Conservation (phyloP, 805 yeast species). For the Lipomyces kockii region DNA sequence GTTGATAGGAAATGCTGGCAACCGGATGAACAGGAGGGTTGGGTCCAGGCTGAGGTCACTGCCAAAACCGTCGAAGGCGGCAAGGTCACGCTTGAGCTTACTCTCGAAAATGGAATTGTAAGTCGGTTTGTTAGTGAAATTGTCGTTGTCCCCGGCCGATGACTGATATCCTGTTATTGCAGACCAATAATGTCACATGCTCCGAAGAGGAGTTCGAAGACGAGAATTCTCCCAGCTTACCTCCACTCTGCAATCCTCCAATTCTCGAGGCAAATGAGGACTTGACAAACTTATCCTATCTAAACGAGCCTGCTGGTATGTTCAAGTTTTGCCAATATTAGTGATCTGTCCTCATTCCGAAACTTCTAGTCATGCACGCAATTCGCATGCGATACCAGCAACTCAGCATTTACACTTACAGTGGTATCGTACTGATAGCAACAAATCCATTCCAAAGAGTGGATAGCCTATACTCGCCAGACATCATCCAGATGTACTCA, state of each 20-base stretch:
- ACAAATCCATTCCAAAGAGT: constrained; percentile 93
- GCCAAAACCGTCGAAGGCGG: constrained; percentile 50
- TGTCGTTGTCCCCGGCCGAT: background rate
- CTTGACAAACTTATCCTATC: constrained; percentile 84
- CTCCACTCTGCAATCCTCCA: constrained; percentile 88
- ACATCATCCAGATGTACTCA: constrained; percentile 92
- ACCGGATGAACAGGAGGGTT: constrained; percentile 72
- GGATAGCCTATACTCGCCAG: constrained; percentile 88
- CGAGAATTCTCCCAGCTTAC: constrained; percentile 59
- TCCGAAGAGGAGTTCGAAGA: constrained; percentile 35
- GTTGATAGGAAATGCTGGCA: constrained; percentile 65
- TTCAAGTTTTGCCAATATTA: background rate
- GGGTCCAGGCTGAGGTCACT: constrained; percentile 71
- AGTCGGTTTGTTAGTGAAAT: background rate
- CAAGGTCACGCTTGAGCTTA: constrained; percentile 56
- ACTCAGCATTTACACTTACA: constrained; percentile 89
- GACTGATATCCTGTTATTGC: background rate
- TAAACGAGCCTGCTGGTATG: constrained; percentile 83
- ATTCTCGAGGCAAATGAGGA: constrained; percentile 93
- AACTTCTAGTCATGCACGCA: constrained; percentile 72
- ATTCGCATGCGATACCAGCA: constrained; percentile 87
- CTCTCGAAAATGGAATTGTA: constrained; percentile 54
- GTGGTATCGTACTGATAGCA: constrained; percentile 96
- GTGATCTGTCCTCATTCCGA: background rate
- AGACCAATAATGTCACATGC: constrained; percentile 38